Conservation (phyloP, 2,329 filamentous ascomycete species). For the Sporothrix phasma region DNA sequence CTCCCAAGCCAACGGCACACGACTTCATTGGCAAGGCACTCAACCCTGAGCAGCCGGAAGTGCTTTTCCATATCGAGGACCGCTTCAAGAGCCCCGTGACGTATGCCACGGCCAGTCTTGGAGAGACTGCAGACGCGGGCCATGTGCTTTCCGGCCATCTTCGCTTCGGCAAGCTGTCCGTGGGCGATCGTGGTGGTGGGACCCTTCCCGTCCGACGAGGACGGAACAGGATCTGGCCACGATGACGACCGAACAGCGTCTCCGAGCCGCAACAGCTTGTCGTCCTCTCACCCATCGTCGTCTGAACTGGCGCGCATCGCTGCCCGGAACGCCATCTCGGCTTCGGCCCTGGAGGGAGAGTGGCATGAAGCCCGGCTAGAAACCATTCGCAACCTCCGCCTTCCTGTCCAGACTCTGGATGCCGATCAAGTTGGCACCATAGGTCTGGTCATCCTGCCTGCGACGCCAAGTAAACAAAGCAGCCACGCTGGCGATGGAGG, state of each 20-base stretch:
- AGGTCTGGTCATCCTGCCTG: constrained; percentile 55
- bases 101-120: constrained; percentile 39
- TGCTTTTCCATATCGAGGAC: constrained; percentile 84
- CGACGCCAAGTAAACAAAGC: constrained; percentile 15
- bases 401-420: constrained; percentile 67
- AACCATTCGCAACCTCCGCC: constrained; percentile 77
- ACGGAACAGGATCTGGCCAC: constrained; percentile 35
- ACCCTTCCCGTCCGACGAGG: constrained; percentile 56
- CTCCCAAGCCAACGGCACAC: constrained; percentile 41
- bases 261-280: constrained; percentile 39
- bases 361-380: constrained; percentile 76
- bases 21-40: constrained; percentile 46
- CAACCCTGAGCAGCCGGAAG: constrained; percentile 50
- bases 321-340: constrained; percentile 43
- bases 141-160: constrained; percentile 79
- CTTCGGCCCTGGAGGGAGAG: constrained; percentile 47
- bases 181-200: constrained; percentile 76
- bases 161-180: constrained; percentile 63
- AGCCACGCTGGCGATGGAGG: neutral
- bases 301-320: constrained; percentile 43
- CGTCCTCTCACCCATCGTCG: constrained; percentile 43
- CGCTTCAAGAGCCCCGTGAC: constrained; percentile 66
- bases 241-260: constrained; percentile 38
- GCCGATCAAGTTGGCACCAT: constrained; percentile 84
- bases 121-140: constrained; percentile 39